Percentiles rank a stretch among this genome's conserved stretches.
Conservation (phyloP, 345 rosid genomes). For the Trapa incisa region DNA sequence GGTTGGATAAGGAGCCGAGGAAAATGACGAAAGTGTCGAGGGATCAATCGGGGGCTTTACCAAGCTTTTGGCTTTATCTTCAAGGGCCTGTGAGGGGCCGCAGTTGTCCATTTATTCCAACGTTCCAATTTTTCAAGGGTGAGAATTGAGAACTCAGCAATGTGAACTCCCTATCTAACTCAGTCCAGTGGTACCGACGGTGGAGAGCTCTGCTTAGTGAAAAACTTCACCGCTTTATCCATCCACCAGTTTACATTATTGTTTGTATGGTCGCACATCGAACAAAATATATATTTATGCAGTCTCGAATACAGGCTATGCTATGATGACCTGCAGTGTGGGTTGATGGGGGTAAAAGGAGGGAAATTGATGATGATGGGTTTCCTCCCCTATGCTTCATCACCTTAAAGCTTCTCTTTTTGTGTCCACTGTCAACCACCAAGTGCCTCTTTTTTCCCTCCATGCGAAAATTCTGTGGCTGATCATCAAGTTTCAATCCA, state of each 20-base stretch:
- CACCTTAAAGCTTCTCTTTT: neutral
- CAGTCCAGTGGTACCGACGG: slow-evolving; percentile 1
- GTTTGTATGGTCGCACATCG: no score
- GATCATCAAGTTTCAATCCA: neutral
- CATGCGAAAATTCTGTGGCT: no score
- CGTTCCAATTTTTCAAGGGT: neutral
- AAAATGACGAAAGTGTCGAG: neutral
- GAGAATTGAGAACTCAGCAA: neutral
- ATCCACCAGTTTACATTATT: neutral
- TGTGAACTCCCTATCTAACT: neutral
- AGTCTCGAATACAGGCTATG: neutral
- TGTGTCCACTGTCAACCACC: neutral
- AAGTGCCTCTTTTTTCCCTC: neutral
- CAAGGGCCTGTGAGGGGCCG: neutral
- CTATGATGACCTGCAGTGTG: neutral
- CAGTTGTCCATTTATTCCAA: slow-evolving; percentile 1
- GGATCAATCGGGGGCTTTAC: neutral
- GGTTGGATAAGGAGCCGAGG: neutral
- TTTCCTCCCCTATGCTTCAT: neutral
- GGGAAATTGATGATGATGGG: neutral
- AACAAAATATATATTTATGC: neutral
- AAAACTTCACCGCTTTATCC: neutral
- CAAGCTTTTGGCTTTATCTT: neutral
- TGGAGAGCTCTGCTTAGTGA: neutral
- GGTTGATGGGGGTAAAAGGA: neutral